phyloP scores from a whole-genome alignment of 2,329 filamentous ascomycete genomes.

The Monosporascus sp. region DNA sequence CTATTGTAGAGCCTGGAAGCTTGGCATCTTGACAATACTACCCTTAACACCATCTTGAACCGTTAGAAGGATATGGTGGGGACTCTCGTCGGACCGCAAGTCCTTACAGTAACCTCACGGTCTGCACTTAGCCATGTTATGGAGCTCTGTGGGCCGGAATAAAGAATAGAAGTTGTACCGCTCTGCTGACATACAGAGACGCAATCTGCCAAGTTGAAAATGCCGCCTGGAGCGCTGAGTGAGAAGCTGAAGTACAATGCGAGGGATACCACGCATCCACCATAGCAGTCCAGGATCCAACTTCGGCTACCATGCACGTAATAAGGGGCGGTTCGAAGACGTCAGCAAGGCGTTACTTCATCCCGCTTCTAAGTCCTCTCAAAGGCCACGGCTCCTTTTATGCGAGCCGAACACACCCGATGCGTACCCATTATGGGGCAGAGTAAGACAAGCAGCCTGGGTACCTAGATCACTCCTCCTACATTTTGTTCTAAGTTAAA shows the following conservation, averaged over 20 bases:
- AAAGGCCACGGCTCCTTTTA: neutral
- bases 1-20: conserved; percentile 18
- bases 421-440: neutral
- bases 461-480: neutral
- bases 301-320: too few species aligned
- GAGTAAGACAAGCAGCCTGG: neutral
- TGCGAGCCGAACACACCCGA: neutral
- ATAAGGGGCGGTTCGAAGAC: too few species aligned
- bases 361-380: too few species aligned
- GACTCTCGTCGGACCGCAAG: conserved; percentile 30
- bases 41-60: conserved; percentile 20
- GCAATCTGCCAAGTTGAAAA: conserved; percentile 5
- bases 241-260: neutral
- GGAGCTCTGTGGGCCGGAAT: conserved; percentile 10
- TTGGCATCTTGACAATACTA: conserved; percentile 25
- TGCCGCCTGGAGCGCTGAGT: neutral
- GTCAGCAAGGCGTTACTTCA: too few species aligned
- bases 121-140: conserved; percentile 13
- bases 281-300: too few species aligned
- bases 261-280: too few species aligned
- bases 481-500: neutral
- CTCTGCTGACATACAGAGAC: conserved; percentile 11
- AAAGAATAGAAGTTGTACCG: conserved; percentile 2
- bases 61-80: conserved; percentile 15
- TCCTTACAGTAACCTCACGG: conserved; percentile 27